Base-by-base conservation (phyloP, 352 stramenopile genomes). In the Elongisporangium anandrum region DNA sequence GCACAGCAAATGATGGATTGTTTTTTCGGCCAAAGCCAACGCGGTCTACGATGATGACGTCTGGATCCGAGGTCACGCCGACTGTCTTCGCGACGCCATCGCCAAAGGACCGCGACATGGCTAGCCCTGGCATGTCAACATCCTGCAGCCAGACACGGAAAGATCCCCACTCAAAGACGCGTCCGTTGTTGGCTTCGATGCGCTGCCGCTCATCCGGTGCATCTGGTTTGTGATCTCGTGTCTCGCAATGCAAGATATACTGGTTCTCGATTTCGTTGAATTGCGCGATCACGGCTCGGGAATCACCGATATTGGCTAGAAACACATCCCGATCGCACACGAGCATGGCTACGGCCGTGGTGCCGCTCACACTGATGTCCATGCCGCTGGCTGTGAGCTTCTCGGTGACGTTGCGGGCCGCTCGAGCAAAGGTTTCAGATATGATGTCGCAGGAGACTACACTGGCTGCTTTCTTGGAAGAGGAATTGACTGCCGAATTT, bases 61-160 rank as follows among this genome's bases (percentile, higher is more conserved):
- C 84, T 0, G 85, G 87, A 8, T 89, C 84, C 3, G 71, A 72
- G 19, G 77, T 90, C 48, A 95, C 87, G 41, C 87, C 87, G 15
- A 92, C 78, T 4, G 79, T 87, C 57, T 88, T 92, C 10, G 85
- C 85, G 12, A 96, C 81, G 4, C 72, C 59, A 63, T 96, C 87
- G 23, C 87, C 87, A 48, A 94, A 84, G 38, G 79, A 92, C 17
- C 85, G 78, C 10, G 81, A 91, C 87, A 96, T 96, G 19, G 83
- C 87, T 12, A 96, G 66, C 9, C 87, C 87, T 4, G 87, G 87
- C 77, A 92, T 90, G 58, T 92, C 81, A 9, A 92, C 74, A 58
- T 96, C 84, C 59, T 92, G 72, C 16, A 96, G 73, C 87, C 87
- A 96, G 13, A 95, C 87, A 19, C 87, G 81, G 57, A 68, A 87